Conservation (phyloP, 129 eudicot genomes). For the Lonicera japonica region DNA sequence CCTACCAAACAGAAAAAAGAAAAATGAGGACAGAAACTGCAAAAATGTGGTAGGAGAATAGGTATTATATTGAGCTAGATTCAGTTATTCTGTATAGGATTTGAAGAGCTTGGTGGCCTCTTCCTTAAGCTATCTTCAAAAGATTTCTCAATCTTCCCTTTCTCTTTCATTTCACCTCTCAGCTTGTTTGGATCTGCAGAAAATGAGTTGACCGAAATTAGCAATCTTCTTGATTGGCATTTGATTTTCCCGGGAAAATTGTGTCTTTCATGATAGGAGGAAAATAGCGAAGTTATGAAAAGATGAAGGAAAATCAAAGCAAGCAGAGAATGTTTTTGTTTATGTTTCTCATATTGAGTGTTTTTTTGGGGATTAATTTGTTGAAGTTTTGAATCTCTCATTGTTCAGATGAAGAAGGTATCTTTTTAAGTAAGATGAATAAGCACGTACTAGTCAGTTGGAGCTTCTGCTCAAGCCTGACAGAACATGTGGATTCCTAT, state of each 20-base stretch:
- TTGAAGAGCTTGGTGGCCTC: conserved; percentile 46
- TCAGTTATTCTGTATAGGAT: conserved; percentile 52
- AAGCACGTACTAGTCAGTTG: conserved; percentile 30
- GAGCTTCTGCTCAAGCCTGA: conserved; percentile 16
- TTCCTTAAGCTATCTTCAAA: conserved; percentile 44
- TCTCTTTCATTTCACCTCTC: too few relatives aligned
- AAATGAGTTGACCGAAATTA: conserved; percentile 22
- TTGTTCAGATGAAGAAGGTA: neutral
- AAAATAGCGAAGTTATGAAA: conserved; percentile 5
- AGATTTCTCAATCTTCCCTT: too few relatives aligned
- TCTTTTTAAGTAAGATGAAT: conserved; percentile 28
- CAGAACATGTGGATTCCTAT: conserved; percentile 22
- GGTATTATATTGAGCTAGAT: neutral
- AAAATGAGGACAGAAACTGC: neutral
- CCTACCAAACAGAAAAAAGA: neutral
- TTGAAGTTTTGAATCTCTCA: conserved; percentile 8
- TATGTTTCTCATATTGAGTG: conserved; percentile 30
- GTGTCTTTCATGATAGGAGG: neutral
- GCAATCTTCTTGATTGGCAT: conserved; percentile 43
- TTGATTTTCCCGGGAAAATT: conserved; percentile 10
- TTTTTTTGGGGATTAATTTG: neutral
- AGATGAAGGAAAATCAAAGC: conserved; percentile 36
- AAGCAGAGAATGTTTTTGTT: conserved; percentile 22
- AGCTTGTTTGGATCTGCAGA: conserved; percentile 17
- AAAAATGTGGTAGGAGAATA: conserved; percentile 17